Percentiles rank a stretch among this genome's conserved stretches.
These are phyloP conservation scores for Diaporthe vexans DNA, from an alignment of 2,329 filamentous ascomycete genomes.

Conservation along the genomic window DNA sequence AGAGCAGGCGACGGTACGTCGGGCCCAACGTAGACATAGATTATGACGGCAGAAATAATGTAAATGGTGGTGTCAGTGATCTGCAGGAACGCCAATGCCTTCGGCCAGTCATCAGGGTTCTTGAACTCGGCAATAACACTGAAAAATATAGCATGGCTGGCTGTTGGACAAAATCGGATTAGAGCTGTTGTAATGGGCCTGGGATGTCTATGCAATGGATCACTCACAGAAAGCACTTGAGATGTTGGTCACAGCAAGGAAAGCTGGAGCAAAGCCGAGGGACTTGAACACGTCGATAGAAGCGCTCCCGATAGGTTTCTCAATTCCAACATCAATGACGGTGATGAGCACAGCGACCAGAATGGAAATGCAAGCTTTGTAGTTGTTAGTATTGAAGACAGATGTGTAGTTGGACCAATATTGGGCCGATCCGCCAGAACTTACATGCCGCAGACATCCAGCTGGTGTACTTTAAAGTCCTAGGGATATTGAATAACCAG, in stretches of 20 bases:
- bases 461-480: constrained; percentile 73
- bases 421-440: constrained; percentile 35
- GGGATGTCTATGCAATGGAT: too few species aligned
- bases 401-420: neutral
- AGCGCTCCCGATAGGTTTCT: constrained; percentile 52
- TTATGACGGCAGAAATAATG: constrained; percentile 73
- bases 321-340: constrained; percentile 71
- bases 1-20: constrained; percentile 75
- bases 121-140: constrained; percentile 75
- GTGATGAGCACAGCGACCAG: constrained; percentile 72
- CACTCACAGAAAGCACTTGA: constrained; percentile 73
- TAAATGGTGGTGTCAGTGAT: constrained; percentile 72
- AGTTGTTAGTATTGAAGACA: neutral
- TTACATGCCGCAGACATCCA: constrained; percentile 70
- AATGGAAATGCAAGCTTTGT: constrained; percentile 61
- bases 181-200: neutral
- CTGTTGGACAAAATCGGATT: neutral
- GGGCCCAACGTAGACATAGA: constrained; percentile 76
- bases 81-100: constrained; percentile 64
- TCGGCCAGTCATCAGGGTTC: constrained; percentile 61
- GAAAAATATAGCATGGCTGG: constrained; percentile 74
- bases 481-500: constrained; percentile 70
- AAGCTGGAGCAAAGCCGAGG: constrained; percentile 64
- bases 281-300: constrained; percentile 52
- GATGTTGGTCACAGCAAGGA: constrained; percentile 73